Percentiles rank a stretch among this genome's conserved stretches.
Evolutionary conservation across 1,284 basidiomycete species (phyloP).

Genomic region (Trametes pubescens): DNA sequence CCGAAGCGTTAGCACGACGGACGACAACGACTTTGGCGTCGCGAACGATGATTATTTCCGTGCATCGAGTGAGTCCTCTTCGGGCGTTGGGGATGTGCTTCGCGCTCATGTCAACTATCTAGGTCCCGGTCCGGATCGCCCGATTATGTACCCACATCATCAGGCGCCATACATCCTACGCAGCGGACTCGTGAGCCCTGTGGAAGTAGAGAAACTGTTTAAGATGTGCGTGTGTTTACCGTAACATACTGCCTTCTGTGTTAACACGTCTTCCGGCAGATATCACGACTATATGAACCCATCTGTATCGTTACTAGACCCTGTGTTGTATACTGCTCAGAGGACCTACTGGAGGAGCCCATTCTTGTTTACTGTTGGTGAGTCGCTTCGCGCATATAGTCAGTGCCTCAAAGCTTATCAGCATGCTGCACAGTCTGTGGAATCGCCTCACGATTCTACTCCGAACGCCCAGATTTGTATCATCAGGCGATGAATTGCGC

Average conservation of each 20-base stretch:
- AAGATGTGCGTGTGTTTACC: conserved; percentile 62
- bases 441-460: conserved; percentile 77
- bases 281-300: conserved; percentile 81
- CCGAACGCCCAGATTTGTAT: conserved; percentile 71
- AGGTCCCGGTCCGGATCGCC: conserved; percentile 56
- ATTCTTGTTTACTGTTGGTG: conserved; percentile 84
- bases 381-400: conserved; percentile 45
- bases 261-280: conserved; percentile 46
- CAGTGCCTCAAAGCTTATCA: neutral
- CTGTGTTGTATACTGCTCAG: conserved; percentile 77
- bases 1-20: conserved; percentile 52
- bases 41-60: conserved; percentile 72
- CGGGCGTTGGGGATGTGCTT: neutral
- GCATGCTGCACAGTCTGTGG: conserved; percentile 67
- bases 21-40: conserved; percentile 62
- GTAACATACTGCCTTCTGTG: neutral
- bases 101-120: neutral
- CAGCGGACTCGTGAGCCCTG: conserved; percentile 70
- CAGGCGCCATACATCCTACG: conserved; percentile 75
- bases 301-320: conserved; percentile 76
- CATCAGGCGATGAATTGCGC: conserved; percentile 73
- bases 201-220: conserved; percentile 82
- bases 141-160: conserved; percentile 47
- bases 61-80: conserved; percentile 54
- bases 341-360: conserved; percentile 78